Base-by-base conservation (phyloP, 108 stramenopile species). In the Epithemia pelagica region DNA sequence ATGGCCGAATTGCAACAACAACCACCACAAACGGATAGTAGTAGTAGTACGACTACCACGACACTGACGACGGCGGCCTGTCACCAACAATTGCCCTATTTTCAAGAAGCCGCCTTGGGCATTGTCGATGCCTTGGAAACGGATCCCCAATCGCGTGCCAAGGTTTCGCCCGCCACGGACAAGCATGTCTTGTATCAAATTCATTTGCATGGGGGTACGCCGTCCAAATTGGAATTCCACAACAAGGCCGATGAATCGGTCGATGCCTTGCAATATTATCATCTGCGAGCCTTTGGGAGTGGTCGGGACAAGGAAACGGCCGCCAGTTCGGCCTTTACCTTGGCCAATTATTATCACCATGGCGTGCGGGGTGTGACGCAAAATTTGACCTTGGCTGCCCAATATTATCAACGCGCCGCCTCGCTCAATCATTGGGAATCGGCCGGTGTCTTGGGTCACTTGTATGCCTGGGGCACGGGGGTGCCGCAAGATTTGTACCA, bases 221-320 rank as follows among this genome's bases (percentile, higher is more conserved):
- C 84, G 24, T 77, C 81, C 26, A 77, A 83, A 53, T 63, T 94
- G 24, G 79, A 78, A 28, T 55, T 54, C 31, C 57, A 83, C 61
- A 91, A 94, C 74, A 89, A 89, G 67, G 86, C 89, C 1, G 88
- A 89, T 54, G 92, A 94, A 70, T 62, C 81, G 33, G 75, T 79
- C 61, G 89, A 94, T 55, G 92, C 89, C 30, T 60, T 94, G 59
- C 88, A 94, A 71, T 94, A 85, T 68, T 91, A 88, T 75, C 82
- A 87, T 23, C 62, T 91, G 51, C 73, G 80, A 30, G 89, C 87
- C 1, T 82, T 72, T 19, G 8, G 61, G 21, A 32, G 5, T 5
- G 22, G 61, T 56, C 30, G 65, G n/a, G 30, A 52, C n/a, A 29
- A 28, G 2, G 58, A 68, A 24, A 29, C 30, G 1, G 30, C 67